Conservation (phyloP, 2,329 filamentous ascomycete species). For the Monilinia aucupariae region DNA sequence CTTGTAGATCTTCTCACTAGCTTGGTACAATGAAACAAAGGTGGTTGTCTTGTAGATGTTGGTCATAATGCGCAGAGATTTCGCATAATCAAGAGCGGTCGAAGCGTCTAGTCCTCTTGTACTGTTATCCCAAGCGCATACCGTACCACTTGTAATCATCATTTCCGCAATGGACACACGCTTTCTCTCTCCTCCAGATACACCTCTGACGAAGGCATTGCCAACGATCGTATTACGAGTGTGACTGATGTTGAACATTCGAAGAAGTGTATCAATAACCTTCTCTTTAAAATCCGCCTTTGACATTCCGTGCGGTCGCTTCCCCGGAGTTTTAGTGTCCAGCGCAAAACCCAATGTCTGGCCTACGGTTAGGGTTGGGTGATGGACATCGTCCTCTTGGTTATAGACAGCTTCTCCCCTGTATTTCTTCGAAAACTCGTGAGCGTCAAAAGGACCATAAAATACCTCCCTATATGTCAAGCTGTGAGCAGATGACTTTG, state of each 20-base stretch:
- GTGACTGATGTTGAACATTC: constrained; percentile 93
- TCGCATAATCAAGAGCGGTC: constrained; percentile 72
- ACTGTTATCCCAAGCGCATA: constrained; percentile 75
- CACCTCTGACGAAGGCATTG: constrained; percentile 70
- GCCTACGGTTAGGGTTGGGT: constrained; percentile 76
- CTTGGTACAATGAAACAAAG: constrained; percentile 63
- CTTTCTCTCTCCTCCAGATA: constrained; percentile 67
- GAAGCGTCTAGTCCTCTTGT: constrained; percentile 75
- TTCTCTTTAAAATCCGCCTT: constrained; percentile 71
- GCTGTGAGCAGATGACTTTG: background rate
- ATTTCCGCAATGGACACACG: constrained; percentile 76
- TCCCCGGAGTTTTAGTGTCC: constrained; percentile 77
- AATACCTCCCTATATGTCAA: constrained; percentile 56
- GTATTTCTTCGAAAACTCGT: constrained; percentile 65
- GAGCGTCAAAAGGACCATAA: constrained; percentile 68
- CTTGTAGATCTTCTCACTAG: constrained; percentile 63
- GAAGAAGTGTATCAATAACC: constrained; percentile 68
- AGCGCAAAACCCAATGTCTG: constrained; percentile 83
- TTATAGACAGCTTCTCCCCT: constrained; percentile 82
- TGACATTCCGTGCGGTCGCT: constrained; percentile 67
- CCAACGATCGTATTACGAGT: constrained; percentile 81
- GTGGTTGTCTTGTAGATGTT: constrained; percentile 68
- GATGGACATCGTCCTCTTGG: constrained; percentile 79
- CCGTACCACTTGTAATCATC: constrained; percentile 64
- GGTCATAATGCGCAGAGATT: constrained; percentile 66